A percentile compares a stretch with the other conserved stretches of the same genome.
Evolutionary conservation across 2,329 filamentous ascomycete species (phyloP).

Genomic region (Penicillium sp.): DNA sequence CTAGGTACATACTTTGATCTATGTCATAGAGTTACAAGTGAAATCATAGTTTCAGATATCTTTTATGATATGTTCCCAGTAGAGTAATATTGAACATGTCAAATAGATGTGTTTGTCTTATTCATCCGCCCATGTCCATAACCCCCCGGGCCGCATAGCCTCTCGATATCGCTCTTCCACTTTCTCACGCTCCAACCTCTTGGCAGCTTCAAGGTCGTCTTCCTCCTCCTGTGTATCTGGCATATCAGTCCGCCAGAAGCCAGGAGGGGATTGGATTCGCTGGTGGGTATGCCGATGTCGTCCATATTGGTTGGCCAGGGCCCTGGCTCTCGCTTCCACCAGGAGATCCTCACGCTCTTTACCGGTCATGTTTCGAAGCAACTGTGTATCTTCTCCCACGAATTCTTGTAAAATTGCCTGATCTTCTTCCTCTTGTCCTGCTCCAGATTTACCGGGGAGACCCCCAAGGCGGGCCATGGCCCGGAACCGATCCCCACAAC

Average conservation of each 20-base stretch:
- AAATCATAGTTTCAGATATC: not conserved
- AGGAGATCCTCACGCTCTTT: conserved; percentile 65
- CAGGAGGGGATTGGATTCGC: conserved; percentile 71
- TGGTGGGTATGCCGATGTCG: conserved; percentile 74
- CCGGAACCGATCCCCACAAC: conserved; percentile 71
- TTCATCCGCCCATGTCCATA: conserved; percentile 82
- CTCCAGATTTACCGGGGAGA: conserved; percentile 23
- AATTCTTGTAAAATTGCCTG: conserved; percentile 50
- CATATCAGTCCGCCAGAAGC: conserved; percentile 89
- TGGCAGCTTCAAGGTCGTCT: conserved; percentile 63
- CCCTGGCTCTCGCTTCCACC: conserved; percentile 70
- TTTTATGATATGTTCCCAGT: not conserved
- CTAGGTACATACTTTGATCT: not conserved
- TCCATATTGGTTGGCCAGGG: conserved; percentile 71
- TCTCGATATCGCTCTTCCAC: conserved; percentile 75
- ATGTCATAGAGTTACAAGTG: not conserved
- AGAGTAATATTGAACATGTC: not conserved
- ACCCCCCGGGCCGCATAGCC: conserved; percentile 71
- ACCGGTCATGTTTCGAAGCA: conserved; percentile 49
- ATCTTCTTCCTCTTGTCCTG: conserved; percentile 21
- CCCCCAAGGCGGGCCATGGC: conserved; percentile 55
- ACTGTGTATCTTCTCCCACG: conserved; percentile 44
- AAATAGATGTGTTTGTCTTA: conserved; percentile 27
- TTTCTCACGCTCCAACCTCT: conserved; percentile 59
- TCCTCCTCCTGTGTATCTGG: conserved; percentile 79